Base-by-base conservation (phyloP, 345 rosid genomes). In the Pugionium cornutum region DNA sequence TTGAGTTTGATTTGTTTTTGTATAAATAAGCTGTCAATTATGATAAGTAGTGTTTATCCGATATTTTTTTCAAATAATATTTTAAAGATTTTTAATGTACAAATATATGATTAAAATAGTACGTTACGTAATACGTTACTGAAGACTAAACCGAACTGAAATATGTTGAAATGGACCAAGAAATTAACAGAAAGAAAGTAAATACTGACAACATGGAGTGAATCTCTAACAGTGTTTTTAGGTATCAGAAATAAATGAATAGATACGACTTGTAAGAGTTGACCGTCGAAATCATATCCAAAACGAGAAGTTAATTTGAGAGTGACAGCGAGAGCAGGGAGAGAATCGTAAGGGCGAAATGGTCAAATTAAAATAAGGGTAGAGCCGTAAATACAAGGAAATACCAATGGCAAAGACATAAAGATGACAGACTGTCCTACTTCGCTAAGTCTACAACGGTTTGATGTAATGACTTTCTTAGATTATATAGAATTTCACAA, bases 391-490 rank as follows among this genome's bases (percentile, higher is more conserved):
- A 44, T 66, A 10, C 0, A 26, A 26, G 0, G 8, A 53, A 10
- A 34, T 5, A 26, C 29, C 0, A n/a, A 47, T 29, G 56, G 25
- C 7, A 56, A 56, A 46, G 39, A 56, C 48, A 46, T 56, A 56
- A 56, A 60, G 67, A 52, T 43, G 67, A 69, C 74, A 69, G 74
- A 44, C 74, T 69, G 67, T 69, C 66, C 25, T 67, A 26, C 29
- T 66, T 65, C 31, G 57, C 46, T 48, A 47, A 57, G 54, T 58
- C 60, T 42, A 41, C 60, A 53, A 53, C 60, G 69, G 51, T 34
- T 41, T 52, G 60, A 25, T 31, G 34, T 53, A 34, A 60, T 44
- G 32, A 44, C 33, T 32, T 7, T 60, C 27, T 31, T 59, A 44
- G 9, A 36, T 37, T n/a, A 58, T 50, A 50, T 58, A 7, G 53